These are phyloP conservation scores for Arctium lappa DNA, from an alignment of 129 eudicot genomes.

Conservation along the genomic window DNA sequence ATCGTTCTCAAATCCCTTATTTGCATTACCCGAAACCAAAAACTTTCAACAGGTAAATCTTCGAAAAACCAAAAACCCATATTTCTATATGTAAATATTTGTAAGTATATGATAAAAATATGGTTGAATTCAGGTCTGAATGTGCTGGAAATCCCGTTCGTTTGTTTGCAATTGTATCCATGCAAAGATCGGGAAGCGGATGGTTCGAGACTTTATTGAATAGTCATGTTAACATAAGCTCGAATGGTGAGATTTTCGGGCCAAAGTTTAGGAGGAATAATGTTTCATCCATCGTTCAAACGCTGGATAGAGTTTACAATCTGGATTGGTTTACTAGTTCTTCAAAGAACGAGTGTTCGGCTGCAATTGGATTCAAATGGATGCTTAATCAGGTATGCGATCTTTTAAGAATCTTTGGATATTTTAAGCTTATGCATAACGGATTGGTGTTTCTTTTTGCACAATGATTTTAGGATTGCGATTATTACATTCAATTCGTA, in stretches of 20 bases:
- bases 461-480: neutral
- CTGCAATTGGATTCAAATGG: constrained; percentile 70
- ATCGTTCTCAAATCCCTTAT: constrained; percentile 48
- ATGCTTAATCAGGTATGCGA: constrained; percentile 58
- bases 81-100: neutral
- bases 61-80: neutral
- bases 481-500: neutral
- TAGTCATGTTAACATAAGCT: constrained; percentile 51
- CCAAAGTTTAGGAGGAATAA: constrained; percentile 42
- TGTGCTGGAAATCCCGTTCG: constrained; percentile 54
- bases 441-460: neutral
- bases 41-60: constrained; percentile 65
- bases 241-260: constrained; percentile 59
- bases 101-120: neutral
- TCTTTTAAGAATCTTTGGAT: neutral
- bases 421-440: neutral
- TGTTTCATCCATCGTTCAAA: constrained; percentile 29
- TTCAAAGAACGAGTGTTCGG: constrained; percentile 57
- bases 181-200: constrained; percentile 74
- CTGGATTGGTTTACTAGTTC: constrained; percentile 62
- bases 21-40: constrained; percentile 81
- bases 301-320: constrained; percentile 48
- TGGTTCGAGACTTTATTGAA: constrained; percentile 64
- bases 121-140: constrained; percentile 33
- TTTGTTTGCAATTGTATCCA: constrained; percentile 51